Evolutionary conservation across 2,329 filamentous ascomycete species (phyloP).

Genomic region (Penicillium verrucosum): DNA sequence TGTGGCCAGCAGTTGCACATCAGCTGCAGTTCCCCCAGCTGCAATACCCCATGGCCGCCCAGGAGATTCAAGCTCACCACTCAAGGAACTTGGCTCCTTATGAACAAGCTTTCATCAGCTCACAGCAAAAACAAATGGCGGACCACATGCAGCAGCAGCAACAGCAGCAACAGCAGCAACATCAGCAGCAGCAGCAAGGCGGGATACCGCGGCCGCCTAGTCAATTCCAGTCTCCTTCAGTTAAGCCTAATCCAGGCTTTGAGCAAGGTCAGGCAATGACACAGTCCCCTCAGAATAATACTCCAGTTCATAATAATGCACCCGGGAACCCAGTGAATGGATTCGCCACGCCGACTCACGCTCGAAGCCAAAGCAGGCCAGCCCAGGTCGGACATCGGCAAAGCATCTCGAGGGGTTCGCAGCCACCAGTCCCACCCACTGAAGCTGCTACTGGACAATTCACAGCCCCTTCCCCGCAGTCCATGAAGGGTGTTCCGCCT

Average conservation of each 20-base stretch:
- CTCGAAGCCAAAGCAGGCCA: conserved; percentile 33
- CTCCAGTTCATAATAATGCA: conserved; percentile 30
- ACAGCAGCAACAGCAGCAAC: conserved; percentile 18
- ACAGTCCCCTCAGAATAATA: conserved; percentile 32
- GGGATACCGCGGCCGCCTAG: conserved; percentile 38
- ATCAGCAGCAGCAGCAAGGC: conserved; percentile 19
- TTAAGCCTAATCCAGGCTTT: conserved; percentile 52
- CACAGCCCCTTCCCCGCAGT: conserved; percentile 27
- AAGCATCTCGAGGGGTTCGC: conserved; percentile 35
- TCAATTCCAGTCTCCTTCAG: conserved; percentile 44
- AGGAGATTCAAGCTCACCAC: conserved; percentile 69
- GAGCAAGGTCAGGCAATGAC: conserved; percentile 34
- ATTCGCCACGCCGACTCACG: conserved; percentile 38
- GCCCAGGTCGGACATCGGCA: conserved; percentile 29
- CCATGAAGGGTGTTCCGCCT: conserved; percentile 26
- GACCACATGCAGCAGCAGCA: conserved; percentile 26
- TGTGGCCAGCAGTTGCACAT: conserved; percentile 71
- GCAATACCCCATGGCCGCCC: conserved; percentile 64
- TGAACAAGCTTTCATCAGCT: conserved; percentile 54
- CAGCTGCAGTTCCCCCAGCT: conserved; percentile 58
- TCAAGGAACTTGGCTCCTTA: conserved; percentile 73
- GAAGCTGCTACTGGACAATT: conserved; percentile 30
- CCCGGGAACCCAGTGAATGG: conserved; percentile 39
- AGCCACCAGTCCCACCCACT: conserved; percentile 29
- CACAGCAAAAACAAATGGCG: conserved; percentile 44